Percentiles rank a stretch among this genome's conserved stretches.
Evolutionary conservation across 2,329 filamentous ascomycete genomes (phyloP).

Genomic region (Neofusicoccum sp.): DNA sequence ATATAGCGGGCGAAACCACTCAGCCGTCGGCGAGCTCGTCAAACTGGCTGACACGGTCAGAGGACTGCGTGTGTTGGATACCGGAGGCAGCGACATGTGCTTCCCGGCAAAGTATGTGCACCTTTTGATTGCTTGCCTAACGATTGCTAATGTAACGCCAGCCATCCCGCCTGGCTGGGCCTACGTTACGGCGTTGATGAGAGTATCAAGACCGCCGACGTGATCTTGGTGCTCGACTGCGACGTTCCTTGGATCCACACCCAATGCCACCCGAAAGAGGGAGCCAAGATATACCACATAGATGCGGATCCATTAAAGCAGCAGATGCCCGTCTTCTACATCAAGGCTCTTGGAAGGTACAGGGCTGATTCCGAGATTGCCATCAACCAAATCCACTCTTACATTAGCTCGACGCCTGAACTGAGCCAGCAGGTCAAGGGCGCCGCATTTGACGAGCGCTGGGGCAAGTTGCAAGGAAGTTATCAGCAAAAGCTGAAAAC

Average conservation of each 20-base stretch:
- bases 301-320: conserved; percentile 69
- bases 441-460: conserved; percentile 49
- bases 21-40: conserved; percentile 63
- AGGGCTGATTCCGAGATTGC: conserved; percentile 57
- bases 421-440: conserved; percentile 46
- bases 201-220: conserved; percentile 73
- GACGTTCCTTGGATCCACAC: conserved; percentile 96
- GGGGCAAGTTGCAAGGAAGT: conserved; percentile 58
- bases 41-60: conserved; percentile 68
- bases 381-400: conserved; percentile 68
- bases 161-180: conserved; percentile 62
- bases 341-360: conserved; percentile 56
- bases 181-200: conserved; percentile 75
- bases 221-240: conserved; percentile 83
- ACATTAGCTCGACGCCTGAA: conserved; percentile 55
- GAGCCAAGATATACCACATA: conserved; percentile 65
- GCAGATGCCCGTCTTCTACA: conserved; percentile 62
- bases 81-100: conserved; percentile 78
- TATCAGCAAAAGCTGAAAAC: conserved; percentile 62
- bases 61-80: conserved; percentile 72
- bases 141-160: background rate
- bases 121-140: background rate
- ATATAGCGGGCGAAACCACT: conserved; percentile 70
- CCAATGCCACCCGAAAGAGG: conserved; percentile 60
- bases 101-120: conserved; percentile 58